phyloP scores from a whole-genome alignment of 768 basidiomycete species.

The Aureoboletus auriporus region DNA sequence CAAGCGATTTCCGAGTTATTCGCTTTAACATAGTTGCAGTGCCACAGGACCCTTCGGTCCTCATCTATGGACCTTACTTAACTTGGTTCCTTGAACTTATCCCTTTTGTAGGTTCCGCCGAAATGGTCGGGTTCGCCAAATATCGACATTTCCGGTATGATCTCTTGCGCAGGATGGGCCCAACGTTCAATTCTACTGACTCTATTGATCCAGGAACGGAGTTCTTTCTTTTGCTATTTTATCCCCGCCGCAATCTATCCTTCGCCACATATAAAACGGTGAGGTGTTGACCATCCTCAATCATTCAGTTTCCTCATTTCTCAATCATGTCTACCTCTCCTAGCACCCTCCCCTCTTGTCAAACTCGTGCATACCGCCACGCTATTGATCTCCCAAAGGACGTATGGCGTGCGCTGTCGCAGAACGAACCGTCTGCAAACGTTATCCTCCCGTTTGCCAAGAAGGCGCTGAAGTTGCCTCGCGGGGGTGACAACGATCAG shows the following conservation, averaged over 20 bases:
- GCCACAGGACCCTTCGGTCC: constrained; percentile 1
- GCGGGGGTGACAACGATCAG: neutral
- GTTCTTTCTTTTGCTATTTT: too few species aligned
- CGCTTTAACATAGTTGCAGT: neutral
- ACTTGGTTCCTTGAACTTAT: neutral
- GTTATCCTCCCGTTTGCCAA: constrained; percentile 37
- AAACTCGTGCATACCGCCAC: constrained; percentile 1
- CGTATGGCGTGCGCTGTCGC: constrained; percentile 29
- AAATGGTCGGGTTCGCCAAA: neutral
- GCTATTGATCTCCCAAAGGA: constrained; percentile 14
- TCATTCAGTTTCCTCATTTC: constrained; percentile 2
- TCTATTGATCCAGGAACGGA: neutral
- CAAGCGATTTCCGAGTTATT: neutral
- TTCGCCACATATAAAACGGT: constrained; percentile 10
- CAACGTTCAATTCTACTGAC: neutral
- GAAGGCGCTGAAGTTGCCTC: constrained; percentile 19
- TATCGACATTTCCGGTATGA: neutral
- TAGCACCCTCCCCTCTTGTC: neutral
- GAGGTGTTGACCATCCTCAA: neutral
- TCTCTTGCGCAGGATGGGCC: neutral
- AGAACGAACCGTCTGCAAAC: constrained; percentile 34
- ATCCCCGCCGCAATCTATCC: neutral
- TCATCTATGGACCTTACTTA: too few species aligned
- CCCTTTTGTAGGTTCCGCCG: neutral
- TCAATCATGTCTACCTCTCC: constrained; percentile 15